Evolutionary conservation across 345 rosid species (phyloP).

Genomic region (Ceriops zippeliana): DNA sequence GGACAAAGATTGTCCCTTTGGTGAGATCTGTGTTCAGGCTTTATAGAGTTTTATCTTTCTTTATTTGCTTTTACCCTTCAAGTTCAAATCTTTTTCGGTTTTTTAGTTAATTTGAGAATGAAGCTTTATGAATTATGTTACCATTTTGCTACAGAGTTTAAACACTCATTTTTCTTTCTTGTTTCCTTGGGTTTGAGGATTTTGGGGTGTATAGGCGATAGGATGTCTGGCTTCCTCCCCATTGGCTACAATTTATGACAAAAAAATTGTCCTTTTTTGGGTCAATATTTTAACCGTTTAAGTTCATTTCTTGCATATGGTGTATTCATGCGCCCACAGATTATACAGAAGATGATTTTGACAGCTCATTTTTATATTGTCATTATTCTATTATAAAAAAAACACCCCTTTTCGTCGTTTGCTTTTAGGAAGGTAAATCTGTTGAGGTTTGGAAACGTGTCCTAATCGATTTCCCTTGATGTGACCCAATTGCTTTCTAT

Average conservation of each 20-base stretch:
- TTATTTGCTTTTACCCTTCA: neutral
- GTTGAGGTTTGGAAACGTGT: constrained; percentile 24
- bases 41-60: neutral
- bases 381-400: neutral
- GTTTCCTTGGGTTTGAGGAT: neutral
- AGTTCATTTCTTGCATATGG: constrained; percentile 17
- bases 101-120: neutral
- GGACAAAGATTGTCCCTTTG: neutral
- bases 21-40: constrained; percentile 4
- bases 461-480: constrained; percentile 24
- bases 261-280: neutral
- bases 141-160: neutral
- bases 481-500: constrained; percentile 1
- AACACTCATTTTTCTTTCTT: neutral
- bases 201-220: neutral
- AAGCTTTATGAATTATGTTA: neutral
- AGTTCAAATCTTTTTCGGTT: constrained; percentile 5
- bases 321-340: neutral
- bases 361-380: constrained; percentile 23
- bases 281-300: neutral
- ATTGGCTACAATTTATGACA: constrained; percentile 1
- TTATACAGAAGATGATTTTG: constrained; percentile 25
- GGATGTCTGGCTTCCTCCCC: neutral
- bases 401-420: constrained; percentile 32
- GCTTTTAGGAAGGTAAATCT: constrained; percentile 23